Conservation (phyloP, 106 monocot species). For the Dioscorea dumetorum region DNA sequence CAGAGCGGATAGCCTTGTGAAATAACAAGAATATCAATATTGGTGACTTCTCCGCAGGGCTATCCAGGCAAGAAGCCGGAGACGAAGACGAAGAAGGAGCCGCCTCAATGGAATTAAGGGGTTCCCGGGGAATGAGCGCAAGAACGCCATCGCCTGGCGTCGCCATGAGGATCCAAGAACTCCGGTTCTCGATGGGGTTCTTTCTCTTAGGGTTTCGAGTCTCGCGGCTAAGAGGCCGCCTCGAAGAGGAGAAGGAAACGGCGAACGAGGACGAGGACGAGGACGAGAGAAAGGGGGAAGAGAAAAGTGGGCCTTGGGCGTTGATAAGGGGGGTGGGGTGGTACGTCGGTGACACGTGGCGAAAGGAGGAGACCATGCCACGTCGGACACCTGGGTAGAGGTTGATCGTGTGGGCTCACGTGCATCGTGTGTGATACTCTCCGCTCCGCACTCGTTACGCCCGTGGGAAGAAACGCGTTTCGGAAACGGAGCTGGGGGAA, state of each 20-base stretch:
- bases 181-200: background rate
- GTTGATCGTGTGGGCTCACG: background rate
- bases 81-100: constrained; percentile 13
- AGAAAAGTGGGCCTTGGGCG: background rate
- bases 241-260: background rate
- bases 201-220: background rate
- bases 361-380: background rate
- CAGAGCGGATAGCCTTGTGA: constrained; percentile 84
- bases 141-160: constrained; percentile 33
- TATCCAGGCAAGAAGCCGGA: background rate
- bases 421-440: background rate
- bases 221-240: background rate
- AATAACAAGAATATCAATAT: constrained; percentile 81
- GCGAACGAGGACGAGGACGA: background rate
- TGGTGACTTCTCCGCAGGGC: constrained; percentile 43
- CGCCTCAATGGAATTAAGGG: constrained; percentile 17
- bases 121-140: constrained; percentile 32
- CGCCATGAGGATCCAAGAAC: constrained; percentile 17
- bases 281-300: background rate
- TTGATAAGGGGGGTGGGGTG: constrained; percentile 5
- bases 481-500: background rate
- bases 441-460: background rate
- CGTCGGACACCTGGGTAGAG: background rate
- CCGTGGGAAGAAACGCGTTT: no score
- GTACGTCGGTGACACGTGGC: constrained; percentile 3